Evolutionary conservation across 2,329 filamentous ascomycete genomes (phyloP), one percentile per base, ranked within the genome.

Genomic region (Pseudopithomyces maydicus): DNA sequence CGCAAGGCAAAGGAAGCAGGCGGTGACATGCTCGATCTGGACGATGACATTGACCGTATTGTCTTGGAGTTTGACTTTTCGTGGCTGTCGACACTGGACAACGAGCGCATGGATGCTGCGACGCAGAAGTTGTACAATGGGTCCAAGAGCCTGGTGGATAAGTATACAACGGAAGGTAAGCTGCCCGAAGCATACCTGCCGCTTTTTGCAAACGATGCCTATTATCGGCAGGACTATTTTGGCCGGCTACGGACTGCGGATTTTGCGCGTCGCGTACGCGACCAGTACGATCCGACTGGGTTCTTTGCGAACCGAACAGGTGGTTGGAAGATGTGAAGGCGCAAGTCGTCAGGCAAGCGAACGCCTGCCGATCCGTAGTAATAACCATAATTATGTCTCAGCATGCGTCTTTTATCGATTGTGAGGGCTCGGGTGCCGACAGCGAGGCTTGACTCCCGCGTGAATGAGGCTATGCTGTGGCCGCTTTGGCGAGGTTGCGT

Each of bases 191-290:
- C 73, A 6, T 78, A 80, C 55, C 64, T 76, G 14, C 79, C 79
- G 7, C 63, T 81, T 5, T 81, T 81, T 66, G 77, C 80, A 74
- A 81, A 80, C 53, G 79, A 81, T 45, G 73, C 72, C 10, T 77
- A 80, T 63, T 74, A 70, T 53, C 64, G 72, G 32, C 78, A 80
- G 65, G 77, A 80, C 51, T 80, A 78, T 63, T 81, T 75, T 71
- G 73, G 72, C 6, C 71, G 76, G 6, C 70, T 79, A 43, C 59
- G 68, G 14, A 73, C 71, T 11, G 58, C 45, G 43, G 66, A 73
- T 41, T 66, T 70, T 53, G 75, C 76, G 11, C 64, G 72, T 35
- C 57, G 67, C 8, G 72, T 74, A 6, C 69, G 73, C 41, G 66
- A 73, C 41, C 66, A 63, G 45, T 78, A 77, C 59, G 78, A 80